Percentiles rank a stretch among this genome's conserved stretches.
These are phyloP conservation scores for Brassica balearica DNA, from an alignment of 441 rosid species.

Conservation along the genomic window DNA sequence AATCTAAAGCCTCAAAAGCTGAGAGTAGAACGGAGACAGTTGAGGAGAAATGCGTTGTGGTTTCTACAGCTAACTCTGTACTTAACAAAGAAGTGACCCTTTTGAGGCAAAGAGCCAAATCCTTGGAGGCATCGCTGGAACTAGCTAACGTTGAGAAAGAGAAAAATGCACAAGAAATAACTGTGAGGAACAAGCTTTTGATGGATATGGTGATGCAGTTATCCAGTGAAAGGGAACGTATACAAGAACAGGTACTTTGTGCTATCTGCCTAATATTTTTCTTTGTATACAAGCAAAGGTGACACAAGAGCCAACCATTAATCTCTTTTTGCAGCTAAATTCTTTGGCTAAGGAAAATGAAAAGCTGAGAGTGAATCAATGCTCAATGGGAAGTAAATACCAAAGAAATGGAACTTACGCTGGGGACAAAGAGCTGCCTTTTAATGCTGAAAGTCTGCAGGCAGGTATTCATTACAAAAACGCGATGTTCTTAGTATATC, in stretches of 20 bases:
- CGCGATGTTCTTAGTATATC: background rate
- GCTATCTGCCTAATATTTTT: conserved; percentile 20
- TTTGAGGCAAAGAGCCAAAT: conserved; percentile 56
- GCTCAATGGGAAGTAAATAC: conserved; percentile 40
- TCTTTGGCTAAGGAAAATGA: conserved; percentile 61
- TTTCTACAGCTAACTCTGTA: conserved; percentile 70
- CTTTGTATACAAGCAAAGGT: conserved; percentile 7
- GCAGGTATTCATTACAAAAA: conserved; percentile 56
- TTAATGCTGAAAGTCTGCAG: conserved; percentile 47
- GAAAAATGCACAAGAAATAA: conserved; percentile 69
- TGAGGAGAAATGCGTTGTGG: conserved; percentile 75
- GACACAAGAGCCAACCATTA: conserved; percentile 22
- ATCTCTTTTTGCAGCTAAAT: conserved; percentile 57
- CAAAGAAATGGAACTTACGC: conserved; percentile 27
- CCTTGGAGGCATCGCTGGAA: conserved; percentile 65
- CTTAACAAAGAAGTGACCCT: conserved; percentile 62
- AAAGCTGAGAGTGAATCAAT: conserved; percentile 53
- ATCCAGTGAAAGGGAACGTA: conserved; percentile 76
- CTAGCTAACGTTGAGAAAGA: conserved; percentile 58
- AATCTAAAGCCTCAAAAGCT: conserved; percentile 85
- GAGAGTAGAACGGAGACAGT: conserved; percentile 67
- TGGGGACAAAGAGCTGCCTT: conserved; percentile 43
- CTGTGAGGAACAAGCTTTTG: conserved; percentile 58
- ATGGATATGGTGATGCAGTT: conserved; percentile 75
- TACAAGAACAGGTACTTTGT: conserved; percentile 74